phyloP scores from a whole-genome alignment of 2,329 filamentous ascomycete genomes.

The Cercospora sp. region DNA sequence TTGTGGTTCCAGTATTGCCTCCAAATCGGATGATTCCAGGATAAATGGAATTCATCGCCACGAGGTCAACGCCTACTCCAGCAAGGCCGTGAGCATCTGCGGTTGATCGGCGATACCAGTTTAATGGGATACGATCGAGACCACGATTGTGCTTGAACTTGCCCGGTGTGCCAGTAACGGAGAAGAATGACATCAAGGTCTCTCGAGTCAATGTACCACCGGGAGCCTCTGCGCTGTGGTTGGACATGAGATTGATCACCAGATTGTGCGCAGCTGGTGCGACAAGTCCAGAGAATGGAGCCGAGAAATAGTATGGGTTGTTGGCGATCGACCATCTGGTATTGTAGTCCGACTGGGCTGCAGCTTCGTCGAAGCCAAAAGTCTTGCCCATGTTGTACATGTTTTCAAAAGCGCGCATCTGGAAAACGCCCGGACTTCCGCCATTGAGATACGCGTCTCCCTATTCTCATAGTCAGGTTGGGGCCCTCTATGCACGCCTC shows the following conservation, averaged over 20 bases:
- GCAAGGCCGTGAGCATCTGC: background rate
- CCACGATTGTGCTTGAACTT: constrained; percentile 29
- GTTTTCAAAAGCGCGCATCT: background rate
- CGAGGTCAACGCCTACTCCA: background rate
- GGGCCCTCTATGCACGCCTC: background rate
- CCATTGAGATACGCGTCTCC: background rate
- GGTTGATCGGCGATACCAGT: constrained; percentile 25
- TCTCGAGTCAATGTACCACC: constrained; percentile 29
- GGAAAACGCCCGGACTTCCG: background rate
- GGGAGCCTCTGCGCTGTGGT: constrained; percentile 29
- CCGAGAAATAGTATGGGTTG: constrained; percentile 40
- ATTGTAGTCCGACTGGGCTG: background rate
- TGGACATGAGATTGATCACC: constrained; percentile 34
- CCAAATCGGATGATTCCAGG: background rate
- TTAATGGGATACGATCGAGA: constrained; percentile 32
- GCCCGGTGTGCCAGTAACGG: constrained; percentile 28
- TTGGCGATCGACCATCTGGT: constrained; percentile 22
- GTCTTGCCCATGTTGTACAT: background rate
- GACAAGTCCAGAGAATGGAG: constrained; percentile 33
- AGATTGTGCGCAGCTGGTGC: constrained; percentile 33
- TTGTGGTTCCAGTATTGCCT: constrained; percentile 17
- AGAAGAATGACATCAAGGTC: constrained; percentile 31
- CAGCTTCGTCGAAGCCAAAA: background rate
- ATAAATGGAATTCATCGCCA: background rate
- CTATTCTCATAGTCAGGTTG: background rate